These are phyloP conservation scores for Ganoderma leucocontextum DNA, from an alignment of 1,284 basidiomycete species.

Conservation along the genomic window DNA sequence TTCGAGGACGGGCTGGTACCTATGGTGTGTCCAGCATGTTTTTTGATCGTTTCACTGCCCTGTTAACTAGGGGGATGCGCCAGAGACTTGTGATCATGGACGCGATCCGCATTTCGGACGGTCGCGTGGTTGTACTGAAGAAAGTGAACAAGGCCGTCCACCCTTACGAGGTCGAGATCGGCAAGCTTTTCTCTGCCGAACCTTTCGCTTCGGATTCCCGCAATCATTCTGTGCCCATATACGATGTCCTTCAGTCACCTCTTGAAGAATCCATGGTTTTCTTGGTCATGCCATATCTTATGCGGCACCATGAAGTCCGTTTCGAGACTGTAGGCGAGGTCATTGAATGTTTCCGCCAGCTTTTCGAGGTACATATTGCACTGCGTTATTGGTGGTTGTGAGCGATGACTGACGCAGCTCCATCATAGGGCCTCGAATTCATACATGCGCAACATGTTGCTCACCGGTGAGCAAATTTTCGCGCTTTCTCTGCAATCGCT, in stretches of 20 bases:
- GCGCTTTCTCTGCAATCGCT: neutral
- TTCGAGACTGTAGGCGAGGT: conserved; percentile 41
- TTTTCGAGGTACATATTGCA: conserved; percentile 42
- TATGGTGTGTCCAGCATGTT: neutral
- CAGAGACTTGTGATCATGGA: conserved; percentile 19
- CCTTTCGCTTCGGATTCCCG: conserved; percentile 29
- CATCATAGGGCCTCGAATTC: conserved; percentile 34
- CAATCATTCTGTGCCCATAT: conserved; percentile 41
- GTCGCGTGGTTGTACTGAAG: conserved; percentile 23
- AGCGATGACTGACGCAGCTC: neutral
- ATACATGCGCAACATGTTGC: conserved; percentile 37
- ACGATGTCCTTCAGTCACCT: conserved; percentile 35
- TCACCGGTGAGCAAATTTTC: conserved; percentile 29
- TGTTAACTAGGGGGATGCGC: neutral
- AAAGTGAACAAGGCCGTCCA: neutral
- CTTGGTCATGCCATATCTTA: conserved; percentile 41
- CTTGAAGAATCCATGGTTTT: conserved; percentile 26
- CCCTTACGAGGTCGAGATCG: conserved; percentile 30
- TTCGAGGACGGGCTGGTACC: conserved; percentile 21
- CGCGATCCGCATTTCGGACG: conserved; percentile 23
- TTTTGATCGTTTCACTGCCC: no score
- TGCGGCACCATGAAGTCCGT: conserved; percentile 29
- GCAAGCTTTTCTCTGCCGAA: conserved; percentile 6
- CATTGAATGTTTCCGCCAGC: conserved; percentile 40
- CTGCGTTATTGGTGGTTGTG: no score